These are phyloP conservation scores for Podila minutissima DNA, from an alignment of 192 early-diverging fungal genomes.

Conservation along the genomic window DNA sequence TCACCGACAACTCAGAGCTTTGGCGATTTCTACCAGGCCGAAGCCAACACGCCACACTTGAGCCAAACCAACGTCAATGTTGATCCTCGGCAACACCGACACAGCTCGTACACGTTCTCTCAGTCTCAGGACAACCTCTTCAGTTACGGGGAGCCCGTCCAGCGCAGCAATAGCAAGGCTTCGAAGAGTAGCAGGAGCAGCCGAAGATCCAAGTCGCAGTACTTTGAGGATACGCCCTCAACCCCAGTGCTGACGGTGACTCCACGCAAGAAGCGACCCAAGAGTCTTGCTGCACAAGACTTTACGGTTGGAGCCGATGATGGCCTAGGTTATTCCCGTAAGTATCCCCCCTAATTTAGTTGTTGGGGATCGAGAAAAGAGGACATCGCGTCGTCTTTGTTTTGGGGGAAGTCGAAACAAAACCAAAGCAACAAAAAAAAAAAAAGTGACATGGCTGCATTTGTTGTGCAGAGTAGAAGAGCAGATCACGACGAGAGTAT, in stretches of 20 bases:
- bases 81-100: too few species aligned
- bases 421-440: neutral
- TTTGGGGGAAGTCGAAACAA: neutral
- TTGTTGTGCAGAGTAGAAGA: too few species aligned
- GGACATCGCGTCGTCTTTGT: too few species aligned
- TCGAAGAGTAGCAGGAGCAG: neutral
- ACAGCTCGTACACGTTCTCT: too few species aligned
- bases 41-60: neutral
- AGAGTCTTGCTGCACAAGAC: slow-evolving; percentile 43
- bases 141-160: too few species aligned
- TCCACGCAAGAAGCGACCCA: slow-evolving; percentile 18
- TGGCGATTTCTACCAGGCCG: neutral
- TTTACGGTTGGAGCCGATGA: slow-evolving; percentile 1
- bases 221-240: slow-evolving; percentile 23
- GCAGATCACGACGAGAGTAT: too few species aligned
- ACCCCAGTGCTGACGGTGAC: slow-evolving; percentile 3
- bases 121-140: too few species aligned
- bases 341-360: neutral
- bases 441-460: neutral
- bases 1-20: slow-evolving; percentile 4
- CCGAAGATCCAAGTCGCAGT: slow-evolving; percentile 9
- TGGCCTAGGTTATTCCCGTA: slow-evolving; percentile 1
- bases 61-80: too few species aligned
- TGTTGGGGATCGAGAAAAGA: neutral
- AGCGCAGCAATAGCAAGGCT: neutral